Conservation (phyloP, 2,329 filamentous ascomycete genomes). For the Hypoxylon sp. region DNA sequence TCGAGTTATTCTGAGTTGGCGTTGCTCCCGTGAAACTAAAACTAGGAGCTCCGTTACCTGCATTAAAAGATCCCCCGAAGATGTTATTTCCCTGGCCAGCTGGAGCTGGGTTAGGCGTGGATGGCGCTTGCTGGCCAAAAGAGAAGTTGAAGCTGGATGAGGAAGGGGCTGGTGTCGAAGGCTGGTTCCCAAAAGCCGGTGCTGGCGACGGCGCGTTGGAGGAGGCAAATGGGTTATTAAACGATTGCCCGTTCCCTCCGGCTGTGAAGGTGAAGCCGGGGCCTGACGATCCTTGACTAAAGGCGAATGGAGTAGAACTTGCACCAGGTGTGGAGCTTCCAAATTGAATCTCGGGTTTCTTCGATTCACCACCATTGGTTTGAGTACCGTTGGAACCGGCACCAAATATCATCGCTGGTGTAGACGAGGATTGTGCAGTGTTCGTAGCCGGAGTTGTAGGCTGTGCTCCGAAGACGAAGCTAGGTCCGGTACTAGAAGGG, state of each 20-base stretch:
- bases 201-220: constrained; percentile 37
- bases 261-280: constrained; percentile 56
- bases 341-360: constrained; percentile 47
- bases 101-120: constrained; percentile 45
- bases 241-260: constrained; percentile 51
- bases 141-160: constrained; percentile 46
- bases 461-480: constrained; percentile 43
- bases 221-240: constrained; percentile 52
- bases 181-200: constrained; percentile 41
- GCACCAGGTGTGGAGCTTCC: constrained; percentile 42
- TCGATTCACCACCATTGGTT: constrained; percentile 30
- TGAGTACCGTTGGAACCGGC: constrained; percentile 24
- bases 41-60: constrained; percentile 47
- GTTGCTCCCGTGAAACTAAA: constrained; percentile 57
- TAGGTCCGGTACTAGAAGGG: constrained; percentile 28
- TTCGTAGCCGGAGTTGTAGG: constrained; percentile 19
- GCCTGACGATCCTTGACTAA: constrained; percentile 44
- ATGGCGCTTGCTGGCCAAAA: constrained; percentile 46
- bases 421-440: constrained; percentile 19
- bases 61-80: constrained; percentile 47
- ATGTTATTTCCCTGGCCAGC: constrained; percentile 39
- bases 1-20: constrained; percentile 47
- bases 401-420: constrained; percentile 42
- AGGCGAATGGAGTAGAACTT: constrained; percentile 42
- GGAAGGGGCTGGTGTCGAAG: constrained; percentile 36